phyloP scores from a whole-genome alignment of 495 filamentous ascomycete genomes.

The Xylaria venustula region DNA sequence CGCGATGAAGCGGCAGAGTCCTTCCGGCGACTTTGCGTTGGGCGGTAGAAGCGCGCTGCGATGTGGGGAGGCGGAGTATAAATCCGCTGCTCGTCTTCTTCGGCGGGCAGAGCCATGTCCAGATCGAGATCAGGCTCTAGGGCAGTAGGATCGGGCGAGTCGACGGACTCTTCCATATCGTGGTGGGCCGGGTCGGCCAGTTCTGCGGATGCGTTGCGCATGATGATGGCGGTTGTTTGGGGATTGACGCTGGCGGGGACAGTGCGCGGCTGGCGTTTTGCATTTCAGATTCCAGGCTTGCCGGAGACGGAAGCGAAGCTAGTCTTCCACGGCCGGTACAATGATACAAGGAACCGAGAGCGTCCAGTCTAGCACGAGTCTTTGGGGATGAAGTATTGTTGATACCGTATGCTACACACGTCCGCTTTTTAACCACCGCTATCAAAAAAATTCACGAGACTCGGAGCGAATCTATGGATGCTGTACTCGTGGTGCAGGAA shows the following conservation, averaged over 20 bases:
- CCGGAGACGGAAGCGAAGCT: slow-evolving; percentile 11
- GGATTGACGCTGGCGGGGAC: slow-evolving; percentile 11
- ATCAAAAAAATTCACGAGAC: too few relatives aligned
- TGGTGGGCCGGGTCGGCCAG: slow-evolving; percentile 43
- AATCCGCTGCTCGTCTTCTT: slow-evolving; percentile 43
- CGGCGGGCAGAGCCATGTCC: slow-evolving; percentile 33
- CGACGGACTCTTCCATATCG: slow-evolving; percentile 45
- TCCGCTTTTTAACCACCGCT: slow-evolving; percentile 1
- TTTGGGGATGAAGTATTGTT: neutral
- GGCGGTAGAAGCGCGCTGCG: slow-evolving; percentile 80
- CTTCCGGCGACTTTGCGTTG: slow-evolving; percentile 67
- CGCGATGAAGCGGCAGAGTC: slow-evolving; percentile 84
- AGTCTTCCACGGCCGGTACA: neutral
- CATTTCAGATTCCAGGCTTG: slow-evolving; percentile 13
- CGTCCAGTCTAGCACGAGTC: neutral
- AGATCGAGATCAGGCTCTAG: slow-evolving; percentile 33
- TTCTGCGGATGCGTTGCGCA: slow-evolving; percentile 44
- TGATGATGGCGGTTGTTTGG: slow-evolving; percentile 22
- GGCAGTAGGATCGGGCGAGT: slow-evolving; percentile 31
- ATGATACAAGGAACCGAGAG: slow-evolving; percentile 4
- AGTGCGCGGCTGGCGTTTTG: slow-evolving; percentile 9
- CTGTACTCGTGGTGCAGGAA: too few relatives aligned
- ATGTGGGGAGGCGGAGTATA: slow-evolving; percentile 76
- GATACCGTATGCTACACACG: neutral
- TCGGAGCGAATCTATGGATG: too few relatives aligned